Evolutionary conservation across 345 rosid genomes (phyloP).

Genomic region (Xanthoceras sorbifolium): DNA sequence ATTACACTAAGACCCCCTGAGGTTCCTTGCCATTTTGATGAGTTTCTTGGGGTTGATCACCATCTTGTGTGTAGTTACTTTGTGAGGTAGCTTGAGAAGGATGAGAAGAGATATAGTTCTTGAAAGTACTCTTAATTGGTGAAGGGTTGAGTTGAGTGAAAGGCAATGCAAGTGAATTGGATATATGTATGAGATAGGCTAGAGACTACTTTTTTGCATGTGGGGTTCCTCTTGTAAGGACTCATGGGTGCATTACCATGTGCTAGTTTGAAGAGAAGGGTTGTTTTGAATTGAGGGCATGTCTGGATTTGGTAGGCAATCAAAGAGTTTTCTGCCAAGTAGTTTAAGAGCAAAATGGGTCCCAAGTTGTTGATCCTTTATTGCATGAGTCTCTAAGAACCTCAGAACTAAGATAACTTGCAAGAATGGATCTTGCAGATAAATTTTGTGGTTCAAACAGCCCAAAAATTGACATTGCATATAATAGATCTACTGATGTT

Average conservation of each 20-base stretch:
- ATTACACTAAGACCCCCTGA: no score
- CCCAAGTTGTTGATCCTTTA: not conserved
- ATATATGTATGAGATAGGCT: not conserved
- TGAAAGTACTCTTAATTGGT: not conserved
- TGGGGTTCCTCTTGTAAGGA: not conserved
- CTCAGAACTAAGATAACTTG: not conserved
- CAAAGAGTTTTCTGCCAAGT: not conserved
- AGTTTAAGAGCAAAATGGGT: not conserved
- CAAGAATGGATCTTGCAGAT: conserved; percentile 5
- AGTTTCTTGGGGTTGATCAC: no score
- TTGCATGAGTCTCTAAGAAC: not conserved
- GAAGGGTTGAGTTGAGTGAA: conserved; percentile 5
- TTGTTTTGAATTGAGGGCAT: no score
- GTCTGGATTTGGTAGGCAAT: not conserved
- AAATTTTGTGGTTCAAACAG: not conserved
- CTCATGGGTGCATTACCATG: conserved; percentile 7
- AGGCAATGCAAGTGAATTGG: not conserved
- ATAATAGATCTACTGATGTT: no score
- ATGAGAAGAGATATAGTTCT: no score
- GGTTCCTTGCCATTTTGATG: no score
- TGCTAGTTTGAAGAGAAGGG: not conserved
- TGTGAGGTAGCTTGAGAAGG: no score
- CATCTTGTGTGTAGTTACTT: no score
- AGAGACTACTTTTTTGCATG: not conserved
- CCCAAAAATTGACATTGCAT: no score